phyloP scores from a whole-genome alignment of 2,329 filamentous ascomycete species.

The Alternaria burnsii region DNA sequence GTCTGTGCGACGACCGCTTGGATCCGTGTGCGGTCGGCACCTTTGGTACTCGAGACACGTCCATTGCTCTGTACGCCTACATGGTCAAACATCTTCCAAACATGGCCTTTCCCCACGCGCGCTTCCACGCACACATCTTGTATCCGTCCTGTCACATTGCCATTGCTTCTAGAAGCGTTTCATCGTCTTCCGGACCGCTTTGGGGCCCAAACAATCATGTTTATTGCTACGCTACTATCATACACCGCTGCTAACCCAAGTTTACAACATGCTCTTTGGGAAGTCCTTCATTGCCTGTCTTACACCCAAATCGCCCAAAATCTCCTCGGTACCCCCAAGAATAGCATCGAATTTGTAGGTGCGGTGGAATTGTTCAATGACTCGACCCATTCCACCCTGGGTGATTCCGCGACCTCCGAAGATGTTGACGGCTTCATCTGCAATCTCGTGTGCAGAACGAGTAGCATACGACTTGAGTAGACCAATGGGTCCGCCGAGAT shows the following conservation, averaged over 20 bases:
- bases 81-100: slow-evolving; percentile 17
- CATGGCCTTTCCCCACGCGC: slow-evolving; percentile 11
- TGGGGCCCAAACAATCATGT: slow-evolving; percentile 5
- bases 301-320: slow-evolving; percentile 81
- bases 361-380: slow-evolving; percentile 85
- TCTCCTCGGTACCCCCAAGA: slow-evolving; percentile 83
- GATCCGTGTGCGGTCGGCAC: slow-evolving; percentile 11
- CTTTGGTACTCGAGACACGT: slow-evolving; percentile 14
- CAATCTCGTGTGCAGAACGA: slow-evolving; percentile 80
- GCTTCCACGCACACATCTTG: too few relatives aligned
- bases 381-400: slow-evolving; percentile 80
- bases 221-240: slow-evolving; percentile 8
- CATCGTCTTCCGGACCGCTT: slow-evolving; percentile 6
- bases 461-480: slow-evolving; percentile 83
- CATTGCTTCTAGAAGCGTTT: slow-evolving; percentile 29
- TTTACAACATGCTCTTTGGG: slow-evolving; percentile 81
- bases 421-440: slow-evolving; percentile 84
- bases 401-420: slow-evolving; percentile 85
- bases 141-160: slow-evolving; percentile 24
- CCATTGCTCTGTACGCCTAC: slow-evolving; percentile 13
- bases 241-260: slow-evolving; percentile 4
- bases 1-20: slow-evolving; percentile 16
- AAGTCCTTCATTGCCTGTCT: slow-evolving; percentile 85
- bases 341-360: slow-evolving; percentile 76
- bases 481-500: slow-evolving; percentile 81